Percentiles rank a stretch among this genome's conserved stretches.
These are phyloP conservation scores for Datisca glomerata DNA, from an alignment of 306 rosid species.

Conservation along the genomic window DNA sequence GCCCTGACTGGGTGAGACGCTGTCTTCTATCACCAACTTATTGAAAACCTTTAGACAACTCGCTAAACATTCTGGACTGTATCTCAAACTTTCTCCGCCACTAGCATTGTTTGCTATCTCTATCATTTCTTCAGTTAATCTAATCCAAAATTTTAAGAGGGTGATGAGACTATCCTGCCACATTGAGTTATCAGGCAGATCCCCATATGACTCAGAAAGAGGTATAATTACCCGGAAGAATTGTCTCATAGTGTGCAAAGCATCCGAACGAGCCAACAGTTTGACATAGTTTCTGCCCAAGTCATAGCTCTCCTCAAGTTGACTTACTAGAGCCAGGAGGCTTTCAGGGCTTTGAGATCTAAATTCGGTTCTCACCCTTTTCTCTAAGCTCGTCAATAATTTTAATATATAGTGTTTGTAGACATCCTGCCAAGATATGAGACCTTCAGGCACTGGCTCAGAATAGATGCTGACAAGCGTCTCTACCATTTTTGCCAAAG, in stretches of 20 bases:
- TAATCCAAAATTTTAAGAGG: conserved; percentile 75
- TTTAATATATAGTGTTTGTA: conserved; percentile 54
- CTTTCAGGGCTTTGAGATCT: conserved; percentile 44
- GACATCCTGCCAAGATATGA: conserved; percentile 78
- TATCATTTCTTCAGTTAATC: conserved; percentile 75
- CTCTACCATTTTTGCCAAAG: conserved; percentile 78
- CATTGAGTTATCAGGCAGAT: conserved; percentile 67
- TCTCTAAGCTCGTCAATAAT: conserved; percentile 44
- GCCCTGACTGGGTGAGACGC: conserved; percentile 83
- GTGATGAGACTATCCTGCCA: conserved; percentile 90
- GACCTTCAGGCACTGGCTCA: conserved; percentile 48
- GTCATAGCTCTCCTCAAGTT: conserved; percentile 73
- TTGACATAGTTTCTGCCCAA: conserved; percentile 38
- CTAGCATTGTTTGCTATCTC: conserved; percentile 33
- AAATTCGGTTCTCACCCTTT: conserved; percentile 36
- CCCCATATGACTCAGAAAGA: conserved; percentile 39
- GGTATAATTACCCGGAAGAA: conserved; percentile 52
- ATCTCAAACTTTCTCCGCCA: conserved; percentile 27
- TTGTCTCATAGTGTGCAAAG: conserved; percentile 66
- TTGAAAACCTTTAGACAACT: conserved; percentile 56
- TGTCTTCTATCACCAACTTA: conserved; percentile 83
- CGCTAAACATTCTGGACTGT: conserved; percentile 51
- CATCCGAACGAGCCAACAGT: conserved; percentile 56
- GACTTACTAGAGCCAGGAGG: conserved; percentile 57
- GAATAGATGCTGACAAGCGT: conserved; percentile 32